Conservation (phyloP, 805 yeast species). For the Saturnispora besseyi region DNA sequence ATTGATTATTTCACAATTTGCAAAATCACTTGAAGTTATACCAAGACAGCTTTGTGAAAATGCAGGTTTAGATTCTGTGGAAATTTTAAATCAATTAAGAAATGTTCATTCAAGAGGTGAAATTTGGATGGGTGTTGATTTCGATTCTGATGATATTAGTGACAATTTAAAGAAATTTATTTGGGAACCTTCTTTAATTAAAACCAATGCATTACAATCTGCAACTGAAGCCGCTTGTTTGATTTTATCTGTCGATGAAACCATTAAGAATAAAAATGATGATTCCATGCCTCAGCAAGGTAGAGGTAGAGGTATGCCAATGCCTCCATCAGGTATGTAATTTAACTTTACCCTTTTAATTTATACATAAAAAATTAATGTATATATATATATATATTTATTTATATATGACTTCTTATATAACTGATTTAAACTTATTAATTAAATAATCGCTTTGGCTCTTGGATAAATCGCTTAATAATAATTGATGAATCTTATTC, state of each 20-base stretch:
- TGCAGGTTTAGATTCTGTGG: slow-evolving; percentile 99
- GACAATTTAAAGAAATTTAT: slow-evolving; percentile 80
- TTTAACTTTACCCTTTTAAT: neutral
- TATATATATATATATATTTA: neutral
- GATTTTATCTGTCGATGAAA: slow-evolving; percentile 93
- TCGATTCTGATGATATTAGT: slow-evolving; percentile 71
- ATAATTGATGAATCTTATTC: slow-evolving; percentile 8
- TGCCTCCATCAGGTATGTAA: slow-evolving; percentile 17
- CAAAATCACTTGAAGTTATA: slow-evolving; percentile 88
- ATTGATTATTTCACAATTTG: slow-evolving; percentile 82
- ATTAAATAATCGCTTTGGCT: neutral
- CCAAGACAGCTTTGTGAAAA: slow-evolving; percentile 98
- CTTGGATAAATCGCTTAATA: slow-evolving; percentile 6
- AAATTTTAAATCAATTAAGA: slow-evolving; percentile 79
- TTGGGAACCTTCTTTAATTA: slow-evolving; percentile 97
- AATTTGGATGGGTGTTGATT: slow-evolving; percentile 86
- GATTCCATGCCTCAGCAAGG: slow-evolving; percentile 29
- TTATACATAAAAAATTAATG: neutral
- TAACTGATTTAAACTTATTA: neutral
- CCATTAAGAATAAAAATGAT: slow-evolving; percentile 66
- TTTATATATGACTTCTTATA: neutral
- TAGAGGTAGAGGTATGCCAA: slow-evolving; percentile 67
- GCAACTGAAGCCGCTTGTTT: slow-evolving; percentile 96
- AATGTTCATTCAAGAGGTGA: slow-evolving; percentile 94
- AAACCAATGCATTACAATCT: slow-evolving; percentile 84